These are phyloP conservation scores for Lasiodiplodia sp. DNA, from an alignment of 2,329 filamentous ascomycete genomes.

Conservation along the genomic window DNA sequence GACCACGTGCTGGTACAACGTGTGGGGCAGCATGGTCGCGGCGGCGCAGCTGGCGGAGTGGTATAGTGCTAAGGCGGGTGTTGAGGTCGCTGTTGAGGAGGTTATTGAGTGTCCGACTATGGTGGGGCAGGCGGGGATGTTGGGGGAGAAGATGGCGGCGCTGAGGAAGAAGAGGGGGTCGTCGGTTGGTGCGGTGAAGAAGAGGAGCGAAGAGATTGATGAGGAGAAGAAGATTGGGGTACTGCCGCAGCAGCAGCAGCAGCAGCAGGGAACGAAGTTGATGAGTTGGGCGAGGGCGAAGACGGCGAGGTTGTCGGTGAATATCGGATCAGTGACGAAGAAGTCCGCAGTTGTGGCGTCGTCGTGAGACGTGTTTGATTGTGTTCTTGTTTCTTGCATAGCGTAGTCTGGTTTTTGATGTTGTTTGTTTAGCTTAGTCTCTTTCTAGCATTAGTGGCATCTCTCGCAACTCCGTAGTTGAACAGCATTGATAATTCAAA, in stretches of 20 bases:
- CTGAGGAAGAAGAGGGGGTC: background rate
- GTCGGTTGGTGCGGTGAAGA: background rate
- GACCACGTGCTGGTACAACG: conserved; percentile 43
- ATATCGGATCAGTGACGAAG: background rate
- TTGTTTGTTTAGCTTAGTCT: background rate
- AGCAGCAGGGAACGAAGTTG: background rate
- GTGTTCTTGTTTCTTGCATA: background rate
- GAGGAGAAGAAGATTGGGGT: background rate
- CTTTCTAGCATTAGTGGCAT: background rate
- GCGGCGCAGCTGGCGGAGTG: conserved; percentile 42
- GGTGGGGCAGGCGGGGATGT: conserved; percentile 14
- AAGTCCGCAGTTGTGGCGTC: background rate
- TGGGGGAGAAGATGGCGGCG: conserved; percentile 5
- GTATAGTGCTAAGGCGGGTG: conserved; percentile 36
- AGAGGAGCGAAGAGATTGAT: background rate
- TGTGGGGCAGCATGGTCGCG: conserved; percentile 45
- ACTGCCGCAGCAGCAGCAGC: background rate
- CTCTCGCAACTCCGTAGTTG: too few species aligned
- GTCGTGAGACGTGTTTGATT: background rate
- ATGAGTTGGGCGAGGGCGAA: conserved; percentile 10
- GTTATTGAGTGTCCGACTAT: conserved; percentile 20
- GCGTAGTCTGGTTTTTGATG: background rate
- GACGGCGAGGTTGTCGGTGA: conserved; percentile 12
- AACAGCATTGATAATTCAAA: too few species aligned
- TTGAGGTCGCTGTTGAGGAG: conserved; percentile 3